Conservation (phyloP, 192 early-diverging fungal species). For the Linnemannia elongata region DNA sequence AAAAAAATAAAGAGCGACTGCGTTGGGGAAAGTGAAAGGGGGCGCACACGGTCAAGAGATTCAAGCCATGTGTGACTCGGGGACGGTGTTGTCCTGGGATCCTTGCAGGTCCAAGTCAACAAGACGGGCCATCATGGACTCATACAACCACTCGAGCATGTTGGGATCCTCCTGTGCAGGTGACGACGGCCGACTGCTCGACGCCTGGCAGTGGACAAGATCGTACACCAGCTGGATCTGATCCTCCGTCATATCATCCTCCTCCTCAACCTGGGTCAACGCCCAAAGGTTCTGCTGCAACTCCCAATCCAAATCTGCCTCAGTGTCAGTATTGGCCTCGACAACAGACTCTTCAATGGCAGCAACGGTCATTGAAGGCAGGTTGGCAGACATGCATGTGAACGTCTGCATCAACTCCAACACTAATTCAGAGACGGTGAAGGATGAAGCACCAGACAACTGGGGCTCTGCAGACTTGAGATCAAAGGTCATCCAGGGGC, state of each 20-base stretch:
- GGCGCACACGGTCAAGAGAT: background rate
- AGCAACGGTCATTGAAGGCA: background rate
- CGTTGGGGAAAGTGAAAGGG: background rate
- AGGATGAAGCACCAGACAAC: slow-evolving; percentile 5
- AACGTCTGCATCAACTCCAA: slow-evolving; percentile 44
- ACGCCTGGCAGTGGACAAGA: slow-evolving; percentile 16
- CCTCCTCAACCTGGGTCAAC: slow-evolving; percentile 24
- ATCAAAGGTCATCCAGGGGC: slow-evolving; percentile 37
- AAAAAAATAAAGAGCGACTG: background rate
- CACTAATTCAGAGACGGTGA: slow-evolving; percentile 25
- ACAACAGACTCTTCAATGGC: background rate
- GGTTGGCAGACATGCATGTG: slow-evolving; percentile 1
- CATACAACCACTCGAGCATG: slow-evolving; percentile 52
- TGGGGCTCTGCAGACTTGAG: background rate
- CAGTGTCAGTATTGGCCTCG: background rate
- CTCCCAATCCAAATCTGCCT: slow-evolving; percentile 36
- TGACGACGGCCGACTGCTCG: background rate
- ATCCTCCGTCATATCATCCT: slow-evolving; percentile 38
- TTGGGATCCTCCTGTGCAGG: slow-evolving; percentile 46
- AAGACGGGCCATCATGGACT: slow-evolving; percentile 54
- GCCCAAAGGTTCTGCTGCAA: slow-evolving; percentile 48
- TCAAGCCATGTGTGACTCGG: slow-evolving; percentile 27
- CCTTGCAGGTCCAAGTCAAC: slow-evolving; percentile 48
- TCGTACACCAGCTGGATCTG: slow-evolving; percentile 43
- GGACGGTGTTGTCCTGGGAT: slow-evolving; percentile 19